phyloP scores from a whole-genome alignment of 2,329 filamentous ascomycete genomes.

The Aspergillus tamarii region DNA sequence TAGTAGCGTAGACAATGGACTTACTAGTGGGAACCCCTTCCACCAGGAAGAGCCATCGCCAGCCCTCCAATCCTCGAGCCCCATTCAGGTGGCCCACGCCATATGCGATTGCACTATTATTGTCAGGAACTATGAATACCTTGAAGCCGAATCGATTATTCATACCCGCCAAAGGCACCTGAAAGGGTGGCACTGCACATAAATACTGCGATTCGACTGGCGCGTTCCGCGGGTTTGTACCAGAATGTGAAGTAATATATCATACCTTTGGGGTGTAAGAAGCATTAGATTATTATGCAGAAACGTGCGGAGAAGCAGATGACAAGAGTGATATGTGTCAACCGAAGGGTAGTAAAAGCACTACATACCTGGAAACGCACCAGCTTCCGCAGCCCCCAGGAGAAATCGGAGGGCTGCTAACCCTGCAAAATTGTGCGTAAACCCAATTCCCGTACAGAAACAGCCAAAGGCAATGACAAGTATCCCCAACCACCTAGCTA shows the following conservation, averaged over 20 bases:
- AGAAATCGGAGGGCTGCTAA: slow-evolving; percentile 21
- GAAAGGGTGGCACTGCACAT: slow-evolving; percentile 8
- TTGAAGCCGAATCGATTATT: background rate
- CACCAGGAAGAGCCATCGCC: slow-evolving; percentile 15
- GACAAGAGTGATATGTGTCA: too few species aligned
- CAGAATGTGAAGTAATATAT: slow-evolving; percentile 41
- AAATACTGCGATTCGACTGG: slow-evolving; percentile 24
- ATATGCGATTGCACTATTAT: slow-evolving; percentile 10
- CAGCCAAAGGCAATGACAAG: slow-evolving; percentile 21
- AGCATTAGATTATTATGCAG: too few species aligned
- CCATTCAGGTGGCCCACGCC: slow-evolving; percentile 12
- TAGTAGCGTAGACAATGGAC: background rate
- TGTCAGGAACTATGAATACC: background rate
- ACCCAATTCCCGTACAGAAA: slow-evolving; percentile 16
- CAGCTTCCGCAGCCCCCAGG: slow-evolving; percentile 21
- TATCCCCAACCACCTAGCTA: slow-evolving; percentile 42
- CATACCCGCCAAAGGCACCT: slow-evolving; percentile 5
- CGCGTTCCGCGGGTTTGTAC: slow-evolving; percentile 40
- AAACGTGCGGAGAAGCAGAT: too few species aligned
- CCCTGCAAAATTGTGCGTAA: slow-evolving; percentile 10
- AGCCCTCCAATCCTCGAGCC: background rate
- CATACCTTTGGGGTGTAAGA: slow-evolving; percentile 18
- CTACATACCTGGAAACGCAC: slow-evolving; percentile 17
- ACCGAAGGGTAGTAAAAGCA: background rate
- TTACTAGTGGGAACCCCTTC: slow-evolving; percentile 1